phyloP scores from a whole-genome alignment of 108 stramenopile species.

The Bacterosira constricta region DNA sequence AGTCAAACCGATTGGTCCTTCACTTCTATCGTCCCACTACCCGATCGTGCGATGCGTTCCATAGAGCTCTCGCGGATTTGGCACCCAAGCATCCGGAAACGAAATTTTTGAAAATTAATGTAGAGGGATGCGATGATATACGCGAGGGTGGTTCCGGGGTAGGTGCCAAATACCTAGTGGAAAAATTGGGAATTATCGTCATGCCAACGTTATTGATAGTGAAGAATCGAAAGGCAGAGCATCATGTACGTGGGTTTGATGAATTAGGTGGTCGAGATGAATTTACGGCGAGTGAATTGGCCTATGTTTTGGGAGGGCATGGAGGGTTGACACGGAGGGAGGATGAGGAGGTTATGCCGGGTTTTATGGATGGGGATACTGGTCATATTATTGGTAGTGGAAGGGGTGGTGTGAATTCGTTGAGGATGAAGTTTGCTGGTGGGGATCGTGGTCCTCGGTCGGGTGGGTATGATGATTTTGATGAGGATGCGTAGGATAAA shows the following conservation, averaged over 20 bases:
- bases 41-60: conserved; percentile 91
- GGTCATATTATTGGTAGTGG: conserved; percentile 18
- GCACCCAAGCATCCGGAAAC: conserved; percentile 94
- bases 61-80: conserved; percentile 85
- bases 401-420: conserved; percentile 6
- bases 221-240: conserved; percentile 90
- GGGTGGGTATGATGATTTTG: conserved; percentile 35
- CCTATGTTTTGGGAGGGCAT: conserved; percentile 76
- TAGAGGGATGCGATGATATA: conserved; percentile 88
- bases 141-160: conserved; percentile 50
- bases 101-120: conserved; percentile 94
- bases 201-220: conserved; percentile 97
- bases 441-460: conserved; percentile 3
- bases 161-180: conserved; percentile 89
- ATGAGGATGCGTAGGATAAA: conserved; percentile 1
- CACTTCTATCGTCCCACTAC: conserved; percentile 97
- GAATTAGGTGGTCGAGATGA: conserved; percentile 96
- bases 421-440: conserved; percentile 23
- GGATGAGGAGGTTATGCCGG: conserved; percentile 55
- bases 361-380: not conserved
- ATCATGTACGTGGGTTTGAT: conserved; percentile 95
- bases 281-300: conserved; percentile 83
- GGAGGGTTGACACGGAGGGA: conserved; percentile 53
- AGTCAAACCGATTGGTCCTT: conserved; percentile 81
- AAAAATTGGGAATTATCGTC: conserved; percentile 90